A percentile compares a stretch with the other conserved stretches of the same genome.
Conservation (phyloP, 2,329 filamentous ascomycete genomes). For the Aspergillus pseudotamarii region DNA sequence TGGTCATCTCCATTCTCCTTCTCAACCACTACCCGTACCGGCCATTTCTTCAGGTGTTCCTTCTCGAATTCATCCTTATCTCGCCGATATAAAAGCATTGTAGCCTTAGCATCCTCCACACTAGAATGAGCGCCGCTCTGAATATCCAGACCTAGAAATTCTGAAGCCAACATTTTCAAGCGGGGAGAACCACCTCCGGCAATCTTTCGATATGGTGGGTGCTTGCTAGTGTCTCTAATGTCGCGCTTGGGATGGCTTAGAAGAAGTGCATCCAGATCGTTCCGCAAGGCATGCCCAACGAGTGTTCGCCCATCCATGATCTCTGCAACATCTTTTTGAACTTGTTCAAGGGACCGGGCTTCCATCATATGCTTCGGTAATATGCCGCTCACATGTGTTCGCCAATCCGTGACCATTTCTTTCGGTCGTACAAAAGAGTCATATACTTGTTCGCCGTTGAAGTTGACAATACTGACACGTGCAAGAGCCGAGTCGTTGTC, state of each 20-base stretch:
- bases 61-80: slow-evolving; percentile 84
- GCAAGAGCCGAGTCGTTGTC: slow-evolving; percentile 76
- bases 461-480: slow-evolving; percentile 88
- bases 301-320: slow-evolving; percentile 73
- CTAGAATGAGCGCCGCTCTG: slow-evolving; percentile 64
- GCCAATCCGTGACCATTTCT: slow-evolving; percentile 83
- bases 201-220: slow-evolving; percentile 71
- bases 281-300: slow-evolving; percentile 80
- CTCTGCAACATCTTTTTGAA: slow-evolving; percentile 70
- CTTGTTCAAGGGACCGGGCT: slow-evolving; percentile 73
- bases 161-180: slow-evolving; percentile 58
- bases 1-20: slow-evolving; percentile 35
- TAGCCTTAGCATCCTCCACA: slow-evolving; percentile 78
- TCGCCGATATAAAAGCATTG: slow-evolving; percentile 84
- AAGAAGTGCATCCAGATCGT: slow-evolving; percentile 73
- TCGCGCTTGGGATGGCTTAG: slow-evolving; percentile 77
- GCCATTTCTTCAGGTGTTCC: slow-evolving; percentile 72
- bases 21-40: slow-evolving; percentile 42
- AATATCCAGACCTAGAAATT: slow-evolving; percentile 61
- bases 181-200: slow-evolving; percentile 53
- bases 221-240: slow-evolving; percentile 81
- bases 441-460: slow-evolving; percentile 88
- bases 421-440: slow-evolving; percentile 86
- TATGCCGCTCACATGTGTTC: slow-evolving; percentile 84
- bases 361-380: slow-evolving; percentile 70